phyloP scores from a whole-genome alignment of 257 asterid species.

The Capsicum rhomboideum region DNA sequence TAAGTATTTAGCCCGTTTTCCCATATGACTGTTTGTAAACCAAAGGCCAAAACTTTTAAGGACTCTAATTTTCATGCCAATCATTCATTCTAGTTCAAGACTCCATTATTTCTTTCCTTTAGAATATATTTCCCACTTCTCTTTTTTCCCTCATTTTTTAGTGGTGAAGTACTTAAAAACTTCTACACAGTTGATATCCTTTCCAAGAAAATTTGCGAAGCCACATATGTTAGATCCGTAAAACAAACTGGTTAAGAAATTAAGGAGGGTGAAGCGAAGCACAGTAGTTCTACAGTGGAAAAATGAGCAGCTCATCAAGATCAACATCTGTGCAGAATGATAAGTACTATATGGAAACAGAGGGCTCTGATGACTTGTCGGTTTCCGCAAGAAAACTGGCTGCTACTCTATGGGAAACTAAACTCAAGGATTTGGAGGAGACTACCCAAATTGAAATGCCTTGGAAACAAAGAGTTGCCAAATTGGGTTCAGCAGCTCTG shows the following conservation, averaged over 20 bases:
- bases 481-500: conserved; percentile 36
- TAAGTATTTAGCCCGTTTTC: not conserved
- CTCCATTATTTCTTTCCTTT: no score
- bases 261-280: conserved; percentile 28
- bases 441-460: conserved; percentile 29
- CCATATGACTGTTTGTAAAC: no score
- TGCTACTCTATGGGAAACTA: conserved; percentile 71
- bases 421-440: conserved; percentile 28
- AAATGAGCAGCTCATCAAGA: conserved; percentile 41
- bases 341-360: conserved; percentile 19
- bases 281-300: conserved; percentile 59
- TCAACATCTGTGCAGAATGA: conserved; percentile 46
- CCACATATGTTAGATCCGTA: no score
- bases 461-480: conserved; percentile 24
- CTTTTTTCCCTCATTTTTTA: not conserved
- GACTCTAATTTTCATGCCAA: conserved; percentile 54
- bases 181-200: conserved; percentile 8
- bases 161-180: conserved; percentile 13
- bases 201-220: conserved; percentile 9
- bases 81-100: conserved; percentile 14
- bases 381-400: conserved; percentile 72
- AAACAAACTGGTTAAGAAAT: no score
- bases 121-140: not conserved
- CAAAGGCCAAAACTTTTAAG: not conserved
- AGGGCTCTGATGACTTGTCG: conserved; percentile 38